A percentile compares a stretch with the other conserved stretches of the same genome.
Evolutionary conservation across 805 yeast species (phyloP).

Genomic region (Sugiyamaella lignohabitans): DNA sequence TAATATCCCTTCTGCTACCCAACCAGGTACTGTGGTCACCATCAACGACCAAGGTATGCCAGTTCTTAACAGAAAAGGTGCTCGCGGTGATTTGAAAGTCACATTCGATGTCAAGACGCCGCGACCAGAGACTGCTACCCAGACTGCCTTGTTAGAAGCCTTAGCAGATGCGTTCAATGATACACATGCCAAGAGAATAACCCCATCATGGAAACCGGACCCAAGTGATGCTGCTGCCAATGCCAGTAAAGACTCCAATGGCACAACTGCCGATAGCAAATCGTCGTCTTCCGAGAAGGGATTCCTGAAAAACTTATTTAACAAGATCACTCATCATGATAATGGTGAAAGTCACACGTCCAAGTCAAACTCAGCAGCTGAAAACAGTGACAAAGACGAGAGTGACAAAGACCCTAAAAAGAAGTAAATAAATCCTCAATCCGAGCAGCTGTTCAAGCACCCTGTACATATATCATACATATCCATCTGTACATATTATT

Average conservation of each 20-base stretch:
- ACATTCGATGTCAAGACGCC: constrained; percentile 62
- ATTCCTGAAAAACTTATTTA: constrained; percentile 31
- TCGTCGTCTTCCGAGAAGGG: too few relatives aligned
- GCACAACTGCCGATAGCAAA: background rate
- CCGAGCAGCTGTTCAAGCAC: too few relatives aligned
- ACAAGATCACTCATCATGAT: constrained; percentile 29
- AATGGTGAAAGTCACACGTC: constrained; percentile 2
- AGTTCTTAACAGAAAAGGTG: constrained; percentile 41
- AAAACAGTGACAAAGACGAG: too few relatives aligned
- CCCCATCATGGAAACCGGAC: background rate
- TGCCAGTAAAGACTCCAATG: constrained; percentile 12
- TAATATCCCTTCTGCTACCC: constrained; percentile 80
- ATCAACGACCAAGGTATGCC: constrained; percentile 90
- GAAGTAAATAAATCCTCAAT: too few relatives aligned
- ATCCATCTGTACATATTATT: too few relatives aligned
- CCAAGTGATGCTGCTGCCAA: background rate
- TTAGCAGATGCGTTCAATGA: constrained; percentile 88
- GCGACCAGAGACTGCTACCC: constrained; percentile 75
- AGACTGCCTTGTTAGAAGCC: constrained; percentile 85
- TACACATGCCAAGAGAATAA: constrained; percentile 58
- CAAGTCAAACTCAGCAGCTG: too few relatives aligned
- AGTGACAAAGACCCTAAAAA: too few relatives aligned
- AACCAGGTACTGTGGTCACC: constrained; percentile 62
- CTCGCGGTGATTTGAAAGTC: constrained; percentile 78
- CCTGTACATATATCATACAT: too few relatives aligned